A percentile compares a stretch with the other conserved stretches of the same genome.
Evolutionary conservation across 2,329 filamentous ascomycete genomes (phyloP).

Genomic region (Xylaria sp.): DNA sequence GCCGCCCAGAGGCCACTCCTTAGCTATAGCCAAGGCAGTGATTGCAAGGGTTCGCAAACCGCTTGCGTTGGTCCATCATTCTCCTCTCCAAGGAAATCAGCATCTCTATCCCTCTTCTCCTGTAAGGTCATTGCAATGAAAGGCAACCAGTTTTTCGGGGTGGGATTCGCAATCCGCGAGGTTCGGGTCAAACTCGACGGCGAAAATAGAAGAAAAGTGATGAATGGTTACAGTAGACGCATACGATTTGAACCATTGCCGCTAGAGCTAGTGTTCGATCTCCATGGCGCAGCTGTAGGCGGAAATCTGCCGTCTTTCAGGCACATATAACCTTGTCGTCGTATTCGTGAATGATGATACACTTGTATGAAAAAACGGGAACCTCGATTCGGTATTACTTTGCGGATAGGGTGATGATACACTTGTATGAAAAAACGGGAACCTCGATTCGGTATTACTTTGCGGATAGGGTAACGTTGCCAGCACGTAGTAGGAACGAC

Average conservation of each 20-base stretch:
- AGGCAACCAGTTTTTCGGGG: conserved; percentile 7
- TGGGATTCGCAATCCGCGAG: not conserved
- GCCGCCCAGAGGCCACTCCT: too few relatives aligned
- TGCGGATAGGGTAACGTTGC: not conserved
- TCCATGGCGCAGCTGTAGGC: conserved; percentile 6
- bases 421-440: too few relatives aligned
- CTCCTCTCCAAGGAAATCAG: conserved; percentile 6
- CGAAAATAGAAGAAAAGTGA: conserved; percentile 11
- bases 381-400: not conserved
- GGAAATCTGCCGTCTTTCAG: conserved; percentile 1
- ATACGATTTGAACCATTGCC: conserved; percentile 9
- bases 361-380: too few relatives aligned
- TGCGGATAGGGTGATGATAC: not conserved
- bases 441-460: not conserved
- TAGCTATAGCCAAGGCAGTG: conserved; percentile 5
- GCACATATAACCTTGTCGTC: conserved; percentile 1
- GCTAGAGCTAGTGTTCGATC: conserved; percentile 15
- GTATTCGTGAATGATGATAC: not conserved
- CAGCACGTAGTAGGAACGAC: not conserved
- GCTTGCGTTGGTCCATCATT: conserved; percentile 8
- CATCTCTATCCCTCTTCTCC: conserved; percentile 18
- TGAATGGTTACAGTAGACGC: not conserved
- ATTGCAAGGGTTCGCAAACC: conserved; percentile 17
- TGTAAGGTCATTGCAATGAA: conserved; percentile 27
- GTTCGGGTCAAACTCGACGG: not conserved